A percentile compares a stretch with the other conserved stretches of the same genome.
phyloP scores from a whole-genome alignment of 768 basidiomycete species.

The Tricholoma hemisulphureum region DNA sequence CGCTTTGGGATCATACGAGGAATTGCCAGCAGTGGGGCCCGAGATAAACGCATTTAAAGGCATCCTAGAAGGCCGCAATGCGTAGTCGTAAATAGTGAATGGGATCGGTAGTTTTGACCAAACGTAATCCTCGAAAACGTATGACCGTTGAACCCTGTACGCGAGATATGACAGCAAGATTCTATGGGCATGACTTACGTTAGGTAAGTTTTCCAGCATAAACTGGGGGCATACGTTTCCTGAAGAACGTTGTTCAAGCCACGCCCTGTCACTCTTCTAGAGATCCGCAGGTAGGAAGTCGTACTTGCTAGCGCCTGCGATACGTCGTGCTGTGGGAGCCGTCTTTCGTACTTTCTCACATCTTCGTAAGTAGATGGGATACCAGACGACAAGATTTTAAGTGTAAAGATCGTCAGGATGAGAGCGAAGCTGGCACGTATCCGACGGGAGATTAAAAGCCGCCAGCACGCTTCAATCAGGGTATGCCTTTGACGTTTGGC shows the following conservation, averaged over 20 bases:
- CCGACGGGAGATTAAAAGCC: too few relatives aligned
- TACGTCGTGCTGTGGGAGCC: conserved; percentile 3
- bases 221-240: conserved; percentile 42
- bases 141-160: conserved; percentile 47
- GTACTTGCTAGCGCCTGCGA: background rate
- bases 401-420: background rate
- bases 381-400: background rate
- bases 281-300: background rate
- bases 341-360: background rate
- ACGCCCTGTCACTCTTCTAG: background rate
- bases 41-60: conserved; percentile 60
- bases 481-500: too few relatives aligned
- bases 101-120: conserved; percentile 57
- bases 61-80: conserved; percentile 48
- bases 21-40: conserved; percentile 54
- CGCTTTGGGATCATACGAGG: conserved; percentile 33
- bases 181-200: too few relatives aligned
- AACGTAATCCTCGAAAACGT: conserved; percentile 62
- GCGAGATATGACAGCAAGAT: conserved; percentile 54
- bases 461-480: too few relatives aligned
- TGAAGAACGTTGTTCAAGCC: conserved; percentile 26
- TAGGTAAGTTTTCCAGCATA: background rate
- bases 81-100: conserved; percentile 54
- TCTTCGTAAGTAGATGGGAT: conserved; percentile 1
- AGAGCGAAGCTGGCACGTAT: background rate